Conservation (phyloP, 805 yeast species). For the Ogataea trehalophila region DNA sequence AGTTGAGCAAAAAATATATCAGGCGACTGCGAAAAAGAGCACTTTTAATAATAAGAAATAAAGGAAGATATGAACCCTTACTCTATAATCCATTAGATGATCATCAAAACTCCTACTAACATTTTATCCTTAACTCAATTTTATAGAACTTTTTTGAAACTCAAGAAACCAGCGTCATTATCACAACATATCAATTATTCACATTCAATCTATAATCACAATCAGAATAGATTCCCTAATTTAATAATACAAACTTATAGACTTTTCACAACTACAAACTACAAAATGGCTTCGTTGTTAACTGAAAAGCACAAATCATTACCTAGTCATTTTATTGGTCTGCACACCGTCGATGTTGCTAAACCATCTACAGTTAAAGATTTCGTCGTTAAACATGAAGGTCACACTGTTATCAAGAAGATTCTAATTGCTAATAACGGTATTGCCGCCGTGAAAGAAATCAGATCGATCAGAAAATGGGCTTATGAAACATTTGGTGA, state of each 20-base stretch:
- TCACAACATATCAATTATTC: neutral
- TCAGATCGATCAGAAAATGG: slow-evolving; percentile 97
- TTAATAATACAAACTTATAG: neutral
- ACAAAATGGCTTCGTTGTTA: slow-evolving; percentile 16
- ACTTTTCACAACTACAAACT: neutral
- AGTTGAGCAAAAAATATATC: too few species aligned
- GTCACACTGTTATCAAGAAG: slow-evolving; percentile 90
- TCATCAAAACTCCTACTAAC: slow-evolving; percentile 1
- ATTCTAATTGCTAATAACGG: slow-evolving; percentile 97
- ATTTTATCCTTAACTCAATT: neutral
- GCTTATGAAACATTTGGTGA: slow-evolving; percentile 98
- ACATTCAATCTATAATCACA: too few species aligned
- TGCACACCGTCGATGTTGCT: slow-evolving; percentile 70
- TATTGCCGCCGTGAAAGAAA: slow-evolving; percentile 98
- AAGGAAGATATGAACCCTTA: too few species aligned
- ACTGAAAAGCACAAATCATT: slow-evolving; percentile 32
- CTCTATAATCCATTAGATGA: too few species aligned
- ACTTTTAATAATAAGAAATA: too few species aligned
- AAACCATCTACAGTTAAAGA: slow-evolving; percentile 77
- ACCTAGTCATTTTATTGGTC: slow-evolving; percentile 76
- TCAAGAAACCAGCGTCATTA: neutral
- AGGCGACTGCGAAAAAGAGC: too few species aligned
- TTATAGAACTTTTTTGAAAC: neutral
- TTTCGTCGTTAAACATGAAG: slow-evolving; percentile 79
- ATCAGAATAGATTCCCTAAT: neutral